Evolutionary conservation across 2,329 filamentous ascomycete species (phyloP).

Genomic region (Aspergillus felis): DNA sequence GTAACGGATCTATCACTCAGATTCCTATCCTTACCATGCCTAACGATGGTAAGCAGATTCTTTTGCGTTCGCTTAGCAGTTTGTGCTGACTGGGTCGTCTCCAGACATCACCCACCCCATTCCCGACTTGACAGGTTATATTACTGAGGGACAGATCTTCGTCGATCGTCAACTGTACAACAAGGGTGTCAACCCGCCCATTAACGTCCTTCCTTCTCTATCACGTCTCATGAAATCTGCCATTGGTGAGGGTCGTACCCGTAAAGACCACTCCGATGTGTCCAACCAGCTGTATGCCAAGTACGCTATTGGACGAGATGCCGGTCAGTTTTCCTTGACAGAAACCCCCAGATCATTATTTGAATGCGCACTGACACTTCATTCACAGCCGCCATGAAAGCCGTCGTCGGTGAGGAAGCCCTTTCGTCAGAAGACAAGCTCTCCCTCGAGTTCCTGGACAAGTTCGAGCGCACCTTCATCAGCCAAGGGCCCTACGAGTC

Average conservation of each 20-base stretch:
- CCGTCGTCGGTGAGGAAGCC: slow-evolving; percentile 96
- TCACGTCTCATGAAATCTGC: slow-evolving; percentile 99
- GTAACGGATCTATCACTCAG: slow-evolving; percentile 98
- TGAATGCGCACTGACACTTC: slow-evolving; percentile 1
- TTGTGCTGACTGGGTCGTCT: slow-evolving; percentile 2
- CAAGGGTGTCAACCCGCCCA: slow-evolving; percentile 96
- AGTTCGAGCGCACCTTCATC: slow-evolving; percentile 96
- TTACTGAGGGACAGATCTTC: slow-evolving; percentile 98
- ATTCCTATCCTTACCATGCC: slow-evolving; percentile 99
- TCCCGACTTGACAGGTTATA: slow-evolving; percentile 97
- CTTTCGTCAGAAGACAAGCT: slow-evolving; percentile 95
- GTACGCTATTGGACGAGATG: slow-evolving; percentile 98
- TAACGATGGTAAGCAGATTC: slow-evolving; percentile 67
- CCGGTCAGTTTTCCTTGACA: slow-evolving; percentile 41
- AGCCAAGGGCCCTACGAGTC: slow-evolving; percentile 88
- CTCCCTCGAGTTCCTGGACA: slow-evolving; percentile 95
- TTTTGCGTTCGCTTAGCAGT: not conserved
- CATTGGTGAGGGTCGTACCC: slow-evolving; percentile 94
- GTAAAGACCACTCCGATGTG: slow-evolving; percentile 95
- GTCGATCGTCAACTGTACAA: slow-evolving; percentile 91
- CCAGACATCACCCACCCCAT: slow-evolving; percentile 95
- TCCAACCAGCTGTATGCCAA: slow-evolving; percentile 99
- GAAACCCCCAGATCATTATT: no score
- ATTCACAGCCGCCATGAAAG: slow-evolving; percentile 82
- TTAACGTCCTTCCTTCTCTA: slow-evolving; percentile 96